phyloP scores from a whole-genome alignment of 2,329 filamentous ascomycete species.

The Sphaerulina vaccinii region DNA sequence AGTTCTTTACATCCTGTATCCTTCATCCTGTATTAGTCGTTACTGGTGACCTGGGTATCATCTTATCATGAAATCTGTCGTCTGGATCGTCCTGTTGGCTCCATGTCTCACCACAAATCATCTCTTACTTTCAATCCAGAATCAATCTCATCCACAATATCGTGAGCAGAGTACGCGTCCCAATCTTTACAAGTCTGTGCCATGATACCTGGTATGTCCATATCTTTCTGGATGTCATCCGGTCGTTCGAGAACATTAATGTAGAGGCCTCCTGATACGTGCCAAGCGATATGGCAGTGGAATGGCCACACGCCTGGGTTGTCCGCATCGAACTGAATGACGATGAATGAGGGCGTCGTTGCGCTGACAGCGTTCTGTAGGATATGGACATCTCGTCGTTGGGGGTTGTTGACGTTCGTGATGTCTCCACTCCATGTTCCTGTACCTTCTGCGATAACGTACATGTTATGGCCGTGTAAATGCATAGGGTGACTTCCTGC shows the following conservation, averaged over 20 bases:
- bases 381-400: constrained; percentile 53
- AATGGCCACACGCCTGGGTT: constrained; percentile 49
- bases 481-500: constrained; percentile 53
- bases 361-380: constrained; percentile 39
- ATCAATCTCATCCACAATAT: constrained; percentile 38
- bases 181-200: constrained; percentile 38
- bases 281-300: constrained; percentile 40
- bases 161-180: constrained; percentile 34
- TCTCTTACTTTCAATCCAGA: constrained; percentile 27
- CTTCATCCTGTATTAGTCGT: neutral
- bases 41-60: too few species aligned
- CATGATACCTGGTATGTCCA: constrained; percentile 33
- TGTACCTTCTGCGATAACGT: constrained; percentile 42
- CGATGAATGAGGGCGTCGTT: constrained; percentile 37
- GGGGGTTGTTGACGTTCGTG: constrained; percentile 49
- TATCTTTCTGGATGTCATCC: constrained; percentile 27
- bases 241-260: constrained; percentile 36
- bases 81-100: too few species aligned
- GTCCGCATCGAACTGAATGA: constrained; percentile 48
- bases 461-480: constrained; percentile 52
- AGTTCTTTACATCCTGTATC: too few species aligned
- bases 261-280: constrained; percentile 35
- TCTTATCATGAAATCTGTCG: too few species aligned
- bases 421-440: constrained; percentile 43
- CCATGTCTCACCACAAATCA: neutral